Conservation (phyloP, 148 eudicot genomes). For the Amaranthus hypochondriacus region DNA sequence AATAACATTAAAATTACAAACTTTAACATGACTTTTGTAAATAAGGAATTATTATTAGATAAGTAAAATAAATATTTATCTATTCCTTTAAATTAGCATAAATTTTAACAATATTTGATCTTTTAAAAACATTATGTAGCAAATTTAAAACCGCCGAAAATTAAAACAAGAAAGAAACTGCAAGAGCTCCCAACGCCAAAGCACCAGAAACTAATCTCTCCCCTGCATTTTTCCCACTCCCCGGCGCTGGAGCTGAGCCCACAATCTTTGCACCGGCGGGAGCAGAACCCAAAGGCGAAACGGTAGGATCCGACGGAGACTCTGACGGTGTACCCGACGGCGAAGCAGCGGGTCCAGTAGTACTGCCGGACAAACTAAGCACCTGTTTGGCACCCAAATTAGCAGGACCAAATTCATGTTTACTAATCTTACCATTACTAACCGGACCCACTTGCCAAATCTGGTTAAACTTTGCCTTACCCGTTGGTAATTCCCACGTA, state of each 20-base stretch:
- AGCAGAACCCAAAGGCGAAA: not conserved
- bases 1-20: too few species aligned
- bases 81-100: too few species aligned
- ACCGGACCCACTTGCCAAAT: conserved; percentile 45
- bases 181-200: conserved; percentile 15
- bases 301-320: not conserved
- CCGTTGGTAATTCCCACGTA: conserved; percentile 27
- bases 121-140: not conserved
- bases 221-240: conserved; percentile 3
- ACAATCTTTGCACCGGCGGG: not conserved
- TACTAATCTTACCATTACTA: conserved; percentile 1
- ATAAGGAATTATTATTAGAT: too few species aligned
- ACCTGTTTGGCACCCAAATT: conserved; percentile 17
- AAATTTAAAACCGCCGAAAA: not conserved
- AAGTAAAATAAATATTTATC: too few species aligned
- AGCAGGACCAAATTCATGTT: conserved; percentile 16
- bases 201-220: conserved; percentile 1
- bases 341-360: not conserved
- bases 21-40: too few species aligned
- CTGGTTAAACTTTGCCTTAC: conserved; percentile 15
- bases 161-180: conserved; percentile 10
- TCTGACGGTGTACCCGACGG: not conserved
- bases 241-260: not conserved
- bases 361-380: not conserved
- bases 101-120: too few species aligned